A percentile compares a stretch with the other conserved stretches of the same genome.
Conservation (phyloP, 306 rosid genomes). For the Lathyrus aphaca region DNA sequence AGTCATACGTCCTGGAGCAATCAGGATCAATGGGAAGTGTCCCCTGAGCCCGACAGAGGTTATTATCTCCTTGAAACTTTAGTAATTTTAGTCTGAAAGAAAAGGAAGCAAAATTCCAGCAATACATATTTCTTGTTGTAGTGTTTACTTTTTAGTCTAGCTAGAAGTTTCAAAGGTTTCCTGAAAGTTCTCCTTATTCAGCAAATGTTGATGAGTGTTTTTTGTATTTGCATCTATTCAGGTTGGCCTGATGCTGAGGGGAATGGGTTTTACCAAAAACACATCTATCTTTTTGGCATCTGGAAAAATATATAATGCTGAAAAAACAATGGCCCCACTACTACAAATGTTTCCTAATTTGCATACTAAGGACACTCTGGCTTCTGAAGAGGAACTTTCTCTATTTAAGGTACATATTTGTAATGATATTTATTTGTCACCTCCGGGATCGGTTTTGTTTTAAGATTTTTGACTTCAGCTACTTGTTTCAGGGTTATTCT, state of each 20-base stretch:
- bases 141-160: conserved; percentile 26
- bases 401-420: conserved; percentile 62
- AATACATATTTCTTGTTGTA: conserved; percentile 18
- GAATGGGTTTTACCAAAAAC: conserved; percentile 89
- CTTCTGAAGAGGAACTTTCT: conserved; percentile 83
- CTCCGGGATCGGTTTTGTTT: conserved; percentile 25
- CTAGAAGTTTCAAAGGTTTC: conserved; percentile 25
- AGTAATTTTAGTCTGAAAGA: conserved; percentile 6
- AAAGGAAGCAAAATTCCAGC: conserved; percentile 25
- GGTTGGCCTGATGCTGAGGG: conserved; percentile 98
- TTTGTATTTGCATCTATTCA: conserved; percentile 39
- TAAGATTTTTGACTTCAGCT: conserved; percentile 53
- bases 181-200: conserved; percentile 1
- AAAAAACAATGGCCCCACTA: conserved; percentile 82
- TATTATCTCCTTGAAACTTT: conserved; percentile 36
- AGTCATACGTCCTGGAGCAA: conserved; percentile 96
- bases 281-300: conserved; percentile 91
- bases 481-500: conserved; percentile 74
- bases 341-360: conserved; percentile 92
- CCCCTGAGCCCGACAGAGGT: conserved; percentile 99
- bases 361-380: conserved; percentile 81
- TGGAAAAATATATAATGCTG: conserved; percentile 84
- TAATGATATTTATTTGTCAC: conserved; percentile 21
- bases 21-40: conserved; percentile 92
- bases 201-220: not conserved